These are phyloP conservation scores for Kingdonia uniflora DNA, from an alignment of 164 flowering plant genomes.

Conservation along the genomic window DNA sequence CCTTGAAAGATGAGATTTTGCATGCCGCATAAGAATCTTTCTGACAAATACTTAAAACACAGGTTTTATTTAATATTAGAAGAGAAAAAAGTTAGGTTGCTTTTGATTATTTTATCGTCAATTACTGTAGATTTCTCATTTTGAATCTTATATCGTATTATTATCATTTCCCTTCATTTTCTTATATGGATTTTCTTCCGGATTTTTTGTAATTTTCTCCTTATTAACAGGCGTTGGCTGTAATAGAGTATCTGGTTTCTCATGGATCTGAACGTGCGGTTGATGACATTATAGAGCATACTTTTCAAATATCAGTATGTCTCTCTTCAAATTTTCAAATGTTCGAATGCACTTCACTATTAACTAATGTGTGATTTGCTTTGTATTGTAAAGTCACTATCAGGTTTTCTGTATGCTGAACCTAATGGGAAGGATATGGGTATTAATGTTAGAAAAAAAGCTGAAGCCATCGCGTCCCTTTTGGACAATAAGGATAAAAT, in stretches of 20 bases:
- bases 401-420: slow-evolving; percentile 87
- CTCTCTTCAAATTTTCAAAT: slow-evolving; percentile 1
- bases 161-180: neutral
- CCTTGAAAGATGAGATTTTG: no score
- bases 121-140: neutral
- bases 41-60: no score
- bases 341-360: neutral
- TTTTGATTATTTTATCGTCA: neutral
- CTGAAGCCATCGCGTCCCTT: slow-evolving; percentile 57
- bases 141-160: neutral
- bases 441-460: slow-evolving; percentile 94
- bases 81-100: neutral
- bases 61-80: no score
- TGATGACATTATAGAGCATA: slow-evolving; percentile 93
- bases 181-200: neutral
- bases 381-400: slow-evolving; percentile 47
- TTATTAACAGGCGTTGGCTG: slow-evolving; percentile 71
- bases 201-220: slow-evolving; percentile 5
- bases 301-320: slow-evolving; percentile 79
- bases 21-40: no score
- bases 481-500: slow-evolving; percentile 80
- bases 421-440: slow-evolving; percentile 96
- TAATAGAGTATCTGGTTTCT: slow-evolving; percentile 83
- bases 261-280: slow-evolving; percentile 97
- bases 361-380: slow-evolving; percentile 6